phyloP scores from a whole-genome alignment of 2,329 filamentous ascomycete species.

The Shiraia sp. region DNA sequence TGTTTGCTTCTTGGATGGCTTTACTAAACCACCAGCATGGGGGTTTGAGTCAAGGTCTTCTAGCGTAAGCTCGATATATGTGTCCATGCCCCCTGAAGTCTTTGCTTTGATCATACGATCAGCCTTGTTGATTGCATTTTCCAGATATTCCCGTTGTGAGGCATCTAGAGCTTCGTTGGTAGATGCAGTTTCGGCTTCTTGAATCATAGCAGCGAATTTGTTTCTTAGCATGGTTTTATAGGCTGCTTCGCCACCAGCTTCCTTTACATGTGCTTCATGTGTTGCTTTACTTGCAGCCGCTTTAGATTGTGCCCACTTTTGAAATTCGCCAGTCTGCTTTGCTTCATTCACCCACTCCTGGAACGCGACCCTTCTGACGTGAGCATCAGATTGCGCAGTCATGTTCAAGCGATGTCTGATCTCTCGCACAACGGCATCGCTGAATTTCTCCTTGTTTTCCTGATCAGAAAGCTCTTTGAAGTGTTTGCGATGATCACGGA shows the following conservation, averaged over 20 bases:
- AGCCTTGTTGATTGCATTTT: slow-evolving; percentile 24
- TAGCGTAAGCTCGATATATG: slow-evolving; percentile 19
- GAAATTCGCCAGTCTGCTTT: slow-evolving; percentile 23
- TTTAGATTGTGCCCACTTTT: too few species aligned
- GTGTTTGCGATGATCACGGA: too few species aligned
- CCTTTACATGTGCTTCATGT: slow-evolving; percentile 8
- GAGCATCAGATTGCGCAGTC: slow-evolving; percentile 10
- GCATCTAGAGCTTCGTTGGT: slow-evolving; percentile 15
- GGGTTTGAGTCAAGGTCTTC: slow-evolving; percentile 6
- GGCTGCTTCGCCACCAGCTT: slow-evolving; percentile 16
- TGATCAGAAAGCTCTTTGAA: too few species aligned
- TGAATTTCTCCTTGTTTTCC: slow-evolving; percentile 16
- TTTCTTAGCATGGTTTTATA: slow-evolving; percentile 12
- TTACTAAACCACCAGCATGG: too few species aligned
- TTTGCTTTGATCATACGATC: slow-evolving; percentile 22
- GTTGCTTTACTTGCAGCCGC: slow-evolving; percentile 9
- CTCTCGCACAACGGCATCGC: slow-evolving; percentile 13
- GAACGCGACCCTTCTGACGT: slow-evolving; percentile 15
- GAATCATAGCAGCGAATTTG: slow-evolving; percentile 12
- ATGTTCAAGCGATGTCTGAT: slow-evolving; percentile 13
- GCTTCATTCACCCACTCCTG: slow-evolving; percentile 18
- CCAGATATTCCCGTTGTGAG: slow-evolving; percentile 15
- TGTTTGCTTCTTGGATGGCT: slow-evolving; percentile 3
- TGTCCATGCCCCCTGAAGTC: slow-evolving; percentile 14
- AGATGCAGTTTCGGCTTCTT: slow-evolving; percentile 24